A percentile compares a stretch with the other conserved stretches of the same genome.
phyloP scores from a whole-genome alignment of 2,329 filamentous ascomycete genomes.

The Fusarium protoensiforme region DNA sequence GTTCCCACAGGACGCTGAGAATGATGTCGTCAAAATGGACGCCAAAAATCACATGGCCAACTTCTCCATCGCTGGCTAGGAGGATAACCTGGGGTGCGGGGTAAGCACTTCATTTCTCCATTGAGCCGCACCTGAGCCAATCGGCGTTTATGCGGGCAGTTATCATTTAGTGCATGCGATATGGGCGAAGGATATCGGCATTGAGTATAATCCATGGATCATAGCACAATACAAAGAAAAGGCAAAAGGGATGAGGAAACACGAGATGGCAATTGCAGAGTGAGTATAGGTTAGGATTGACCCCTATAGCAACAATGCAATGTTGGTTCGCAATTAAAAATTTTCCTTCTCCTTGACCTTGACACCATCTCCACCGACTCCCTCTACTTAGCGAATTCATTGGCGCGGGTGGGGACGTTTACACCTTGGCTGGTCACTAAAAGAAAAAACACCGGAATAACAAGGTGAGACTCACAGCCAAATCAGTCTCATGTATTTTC shows the following conservation, averaged over 20 bases:
- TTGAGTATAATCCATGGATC: neutral
- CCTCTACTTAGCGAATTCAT: neutral
- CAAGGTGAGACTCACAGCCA: neutral
- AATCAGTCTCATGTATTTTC: neutral
- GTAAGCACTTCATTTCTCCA: neutral
- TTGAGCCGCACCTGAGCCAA: neutral
- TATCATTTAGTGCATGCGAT: neutral
- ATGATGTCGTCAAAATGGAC: neutral
- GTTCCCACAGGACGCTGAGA: neutral
- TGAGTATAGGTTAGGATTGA: neutral
- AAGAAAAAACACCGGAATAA: neutral
- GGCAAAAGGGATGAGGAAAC: neutral
- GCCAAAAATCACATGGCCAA: neutral
- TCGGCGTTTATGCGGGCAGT: neutral
- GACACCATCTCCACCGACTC: neutral
- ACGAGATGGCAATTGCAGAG: neutral
- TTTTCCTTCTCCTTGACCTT: neutral
- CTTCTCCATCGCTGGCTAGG: no score
- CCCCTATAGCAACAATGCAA: neutral
- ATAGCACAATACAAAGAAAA: neutral
- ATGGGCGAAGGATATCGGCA: neutral
- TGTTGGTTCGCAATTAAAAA: neutral
- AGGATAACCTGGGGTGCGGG: neutral
- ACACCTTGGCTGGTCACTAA: neutral
- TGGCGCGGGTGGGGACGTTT: neutral